Evolutionary conservation across 2,329 filamentous ascomycete species (phyloP).

Genomic region (Sordariomycetes sp.): DNA sequence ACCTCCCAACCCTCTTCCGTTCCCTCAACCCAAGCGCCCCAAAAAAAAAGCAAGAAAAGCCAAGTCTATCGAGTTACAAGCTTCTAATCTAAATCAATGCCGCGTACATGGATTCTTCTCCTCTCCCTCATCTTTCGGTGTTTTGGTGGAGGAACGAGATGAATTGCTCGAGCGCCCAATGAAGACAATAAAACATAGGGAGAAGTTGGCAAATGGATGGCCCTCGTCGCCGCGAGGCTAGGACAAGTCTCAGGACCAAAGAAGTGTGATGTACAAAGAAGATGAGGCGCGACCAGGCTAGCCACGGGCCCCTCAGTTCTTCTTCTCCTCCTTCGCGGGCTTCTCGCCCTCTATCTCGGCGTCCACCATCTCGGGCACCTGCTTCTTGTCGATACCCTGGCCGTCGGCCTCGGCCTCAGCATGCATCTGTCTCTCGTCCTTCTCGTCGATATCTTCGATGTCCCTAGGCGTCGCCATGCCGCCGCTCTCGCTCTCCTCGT

Average conservation of each 20-base stretch:
- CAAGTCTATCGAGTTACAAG: not conserved
- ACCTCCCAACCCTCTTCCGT: not conserved
- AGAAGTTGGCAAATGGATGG: not conserved
- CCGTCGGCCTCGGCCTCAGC: constrained; percentile 26
- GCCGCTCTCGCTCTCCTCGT: constrained; percentile 63
- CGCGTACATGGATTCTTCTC: not conserved
- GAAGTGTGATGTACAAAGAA: not conserved
- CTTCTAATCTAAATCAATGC: not conserved
- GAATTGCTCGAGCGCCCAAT: not conserved
- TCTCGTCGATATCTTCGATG: constrained; percentile 86
- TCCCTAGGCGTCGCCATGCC: constrained; percentile 70
- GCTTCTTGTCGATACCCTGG: constrained; percentile 10
- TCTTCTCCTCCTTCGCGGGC: constrained; percentile 18
- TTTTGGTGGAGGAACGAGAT: not conserved
- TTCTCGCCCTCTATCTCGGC: constrained; percentile 13
- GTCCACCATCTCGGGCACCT: constrained; percentile 7
- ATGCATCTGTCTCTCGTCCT: constrained; percentile 55
- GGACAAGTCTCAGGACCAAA: not conserved
- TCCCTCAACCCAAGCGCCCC: not conserved
- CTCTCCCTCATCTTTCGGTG: not conserved
- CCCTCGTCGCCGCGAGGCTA: not conserved
- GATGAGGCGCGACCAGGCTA: constrained; percentile 3
- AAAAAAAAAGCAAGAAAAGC: not conserved
- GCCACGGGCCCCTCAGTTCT: constrained; percentile 8
- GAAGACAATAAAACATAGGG: not conserved